Evolutionary conservation across 192 early-diverging fungal genomes (phyloP).

Genomic region (Coemansia sp.): DNA sequence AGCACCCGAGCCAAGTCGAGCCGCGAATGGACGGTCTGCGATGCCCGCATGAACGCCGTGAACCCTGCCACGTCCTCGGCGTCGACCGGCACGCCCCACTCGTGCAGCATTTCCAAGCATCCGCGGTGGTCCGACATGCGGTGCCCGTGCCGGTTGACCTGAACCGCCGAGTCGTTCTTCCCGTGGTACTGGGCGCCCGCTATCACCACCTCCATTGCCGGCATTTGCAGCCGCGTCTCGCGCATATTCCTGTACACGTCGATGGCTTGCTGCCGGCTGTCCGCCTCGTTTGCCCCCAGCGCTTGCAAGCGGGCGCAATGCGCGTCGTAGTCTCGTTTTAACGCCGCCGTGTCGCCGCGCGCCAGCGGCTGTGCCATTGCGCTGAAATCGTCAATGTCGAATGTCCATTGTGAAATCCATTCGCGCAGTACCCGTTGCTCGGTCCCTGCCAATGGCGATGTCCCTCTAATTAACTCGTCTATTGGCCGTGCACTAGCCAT

Average conservation of each 20-base stretch:
- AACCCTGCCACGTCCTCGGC: conserved; percentile 41
- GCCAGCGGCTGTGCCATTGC: conserved; percentile 32
- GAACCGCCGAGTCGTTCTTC: conserved; percentile 2
- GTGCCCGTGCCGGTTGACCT: background rate
- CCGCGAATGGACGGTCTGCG: conserved; percentile 40
- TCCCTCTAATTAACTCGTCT: conserved; percentile 15
- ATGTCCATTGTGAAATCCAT: conserved; percentile 45
- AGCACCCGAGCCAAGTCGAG: conserved; percentile 36
- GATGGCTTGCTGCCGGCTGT: background rate
- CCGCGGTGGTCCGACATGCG: conserved; percentile 14
- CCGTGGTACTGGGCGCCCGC: conserved; percentile 46
- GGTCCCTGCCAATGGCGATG: conserved; percentile 28
- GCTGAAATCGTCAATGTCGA: conserved; percentile 28
- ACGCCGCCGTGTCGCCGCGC: conserved; percentile 22
- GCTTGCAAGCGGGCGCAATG: conserved; percentile 2
- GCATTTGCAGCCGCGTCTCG: conserved; percentile 40
- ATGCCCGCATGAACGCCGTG: conserved; percentile 50
- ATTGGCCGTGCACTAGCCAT: conserved; percentile 11
- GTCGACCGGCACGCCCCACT: conserved; percentile 28
- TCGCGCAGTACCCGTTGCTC: conserved; percentile 48
- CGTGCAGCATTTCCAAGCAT: conserved; percentile 27
- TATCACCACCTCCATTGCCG: conserved; percentile 49
- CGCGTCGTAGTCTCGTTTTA: conserved; percentile 11
- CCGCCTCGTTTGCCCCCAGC: background rate
- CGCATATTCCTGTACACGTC: conserved; percentile 17